These are phyloP conservation scores for Verticillium nubilum DNA, from an alignment of 2,329 filamentous ascomycete genomes.

Conservation along the genomic window DNA sequence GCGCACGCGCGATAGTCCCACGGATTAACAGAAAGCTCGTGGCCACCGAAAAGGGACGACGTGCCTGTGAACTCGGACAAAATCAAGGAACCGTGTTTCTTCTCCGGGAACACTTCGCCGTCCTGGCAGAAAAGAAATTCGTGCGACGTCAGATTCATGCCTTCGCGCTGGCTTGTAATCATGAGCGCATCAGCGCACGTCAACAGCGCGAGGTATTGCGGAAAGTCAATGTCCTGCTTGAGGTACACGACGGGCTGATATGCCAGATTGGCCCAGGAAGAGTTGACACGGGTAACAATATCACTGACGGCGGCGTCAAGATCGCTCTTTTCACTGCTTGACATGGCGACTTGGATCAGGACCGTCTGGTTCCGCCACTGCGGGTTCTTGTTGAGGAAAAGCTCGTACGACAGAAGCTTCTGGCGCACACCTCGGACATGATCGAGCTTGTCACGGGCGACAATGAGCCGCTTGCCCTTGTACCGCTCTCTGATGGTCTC, in stretches of 20 bases:
- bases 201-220: constrained; percentile 87
- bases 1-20: constrained; percentile 92
- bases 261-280: constrained; percentile 80
- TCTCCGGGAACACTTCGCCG: constrained; percentile 60
- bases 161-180: constrained; percentile 91
- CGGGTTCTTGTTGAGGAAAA: constrained; percentile 91
- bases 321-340: constrained; percentile 81
- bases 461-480: constrained; percentile 82
- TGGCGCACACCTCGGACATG: constrained; percentile 87
- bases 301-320: constrained; percentile 85
- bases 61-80: constrained; percentile 94
- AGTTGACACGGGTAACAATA: constrained; percentile 92
- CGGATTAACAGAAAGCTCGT: constrained; percentile 83
- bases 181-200: constrained; percentile 87
- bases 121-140: constrained; percentile 94
- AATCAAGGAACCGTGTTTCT: constrained; percentile 84
- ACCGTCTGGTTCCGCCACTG: constrained; percentile 85
- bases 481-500: constrained; percentile 77
- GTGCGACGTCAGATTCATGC: constrained; percentile 95
- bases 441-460: constrained; percentile 91
- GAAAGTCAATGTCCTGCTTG: constrained; percentile 89
- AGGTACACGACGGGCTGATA: constrained; percentile 92
- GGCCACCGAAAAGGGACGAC: constrained; percentile 73
- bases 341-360: constrained; percentile 89
- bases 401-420: constrained; percentile 85